Base-by-base conservation (phyloP, 805 yeast species). In the Barnettozyma sp. region DNA sequence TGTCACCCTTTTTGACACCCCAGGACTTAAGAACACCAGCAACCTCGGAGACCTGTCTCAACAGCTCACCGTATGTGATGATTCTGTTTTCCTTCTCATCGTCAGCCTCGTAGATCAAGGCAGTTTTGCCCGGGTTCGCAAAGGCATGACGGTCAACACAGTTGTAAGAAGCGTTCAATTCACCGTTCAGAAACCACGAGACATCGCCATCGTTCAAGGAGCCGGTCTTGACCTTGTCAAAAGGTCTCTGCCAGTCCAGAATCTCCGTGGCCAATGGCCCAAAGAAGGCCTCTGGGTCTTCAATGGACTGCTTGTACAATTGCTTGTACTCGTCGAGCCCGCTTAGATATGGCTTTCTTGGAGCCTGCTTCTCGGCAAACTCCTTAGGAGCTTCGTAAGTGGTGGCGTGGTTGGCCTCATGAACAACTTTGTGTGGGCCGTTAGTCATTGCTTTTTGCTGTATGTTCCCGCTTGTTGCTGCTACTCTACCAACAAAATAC, bases 91-190 rank as follows among this genome's bases (percentile, higher is more conserved):
- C 81, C 35, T 65, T 63, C 50, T 79, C 87, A 54, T 85, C 94
- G 62, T 90, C 98, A 36, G 95, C 97, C 65, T 90, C 98, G 62
- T 84, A 90, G 49, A 92, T 79, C 30, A 83, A 66, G 38, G 92
- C 92, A 14, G 78, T 66, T 64, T 88, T 87, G 56, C 84, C 72
- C 30, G 98, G 97, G 55, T 76, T 81, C 46, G 71, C 73, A 48
- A 83, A 66, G 4, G 98, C 98, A 68, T 92, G 95, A 61, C 97
- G 77, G 61, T 90, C 98, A 45, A 90, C 95, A 60, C 92, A 81
- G 64, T 90, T 90, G 66, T 84, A 90, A 45, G 81, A 69, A 26
- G 98, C 98, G 56, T 92, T 92, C 56, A 90, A 71, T 65, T 82
- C 78, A 55, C 98, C 98, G 44, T 85, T 88, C 33, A 86, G 63